Conservation (phyloP, 108 stramenopile genomes). For the Cyclotella baltica region DNA sequence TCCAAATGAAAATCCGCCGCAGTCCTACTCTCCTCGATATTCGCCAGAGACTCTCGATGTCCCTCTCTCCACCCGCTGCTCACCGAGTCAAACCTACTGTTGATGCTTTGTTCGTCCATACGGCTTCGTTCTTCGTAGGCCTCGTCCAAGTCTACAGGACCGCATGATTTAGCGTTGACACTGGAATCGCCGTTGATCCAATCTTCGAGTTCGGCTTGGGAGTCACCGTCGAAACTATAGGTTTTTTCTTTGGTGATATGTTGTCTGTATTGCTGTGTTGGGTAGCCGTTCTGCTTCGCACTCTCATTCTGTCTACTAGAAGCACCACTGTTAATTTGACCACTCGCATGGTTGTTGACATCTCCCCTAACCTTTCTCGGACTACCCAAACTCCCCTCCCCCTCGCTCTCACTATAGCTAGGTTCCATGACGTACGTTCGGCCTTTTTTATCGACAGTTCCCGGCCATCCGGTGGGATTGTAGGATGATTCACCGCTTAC, state of each 20-base stretch:
- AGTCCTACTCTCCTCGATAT: slow-evolving; percentile 33
- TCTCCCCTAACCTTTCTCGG: not conserved
- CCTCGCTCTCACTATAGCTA: slow-evolving; percentile 73
- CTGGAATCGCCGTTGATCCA: slow-evolving; percentile 39
- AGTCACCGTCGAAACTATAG: slow-evolving; percentile 21
- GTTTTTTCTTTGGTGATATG: not conserved
- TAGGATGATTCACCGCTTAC: slow-evolving; percentile 50
- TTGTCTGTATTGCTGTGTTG: slow-evolving; percentile 16
- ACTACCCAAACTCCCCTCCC: slow-evolving; percentile 19
- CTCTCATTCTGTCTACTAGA: not conserved
- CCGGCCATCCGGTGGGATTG: slow-evolving; percentile 73
- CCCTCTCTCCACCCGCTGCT: slow-evolving; percentile 31
- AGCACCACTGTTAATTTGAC: not conserved
- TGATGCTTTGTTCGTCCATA: not conserved
- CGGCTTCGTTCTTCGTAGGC: slow-evolving; percentile 18
- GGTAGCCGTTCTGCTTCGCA: not conserved
- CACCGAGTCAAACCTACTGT: no score
- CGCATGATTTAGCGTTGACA: not conserved
- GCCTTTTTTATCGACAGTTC: slow-evolving; percentile 76
- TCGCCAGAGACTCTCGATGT: slow-evolving; percentile 12
- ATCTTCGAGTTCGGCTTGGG: slow-evolving; percentile 35
- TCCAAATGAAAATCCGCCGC: slow-evolving; percentile 49
- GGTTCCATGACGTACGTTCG: slow-evolving; percentile 56
- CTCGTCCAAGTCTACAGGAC: slow-evolving; percentile 26
- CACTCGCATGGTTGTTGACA: not conserved